A percentile compares a stretch with the other conserved stretches of the same genome.
Evolutionary conservation across 129 eudicot genomes (phyloP).

Genomic region (Glebionis coronaria): DNA sequence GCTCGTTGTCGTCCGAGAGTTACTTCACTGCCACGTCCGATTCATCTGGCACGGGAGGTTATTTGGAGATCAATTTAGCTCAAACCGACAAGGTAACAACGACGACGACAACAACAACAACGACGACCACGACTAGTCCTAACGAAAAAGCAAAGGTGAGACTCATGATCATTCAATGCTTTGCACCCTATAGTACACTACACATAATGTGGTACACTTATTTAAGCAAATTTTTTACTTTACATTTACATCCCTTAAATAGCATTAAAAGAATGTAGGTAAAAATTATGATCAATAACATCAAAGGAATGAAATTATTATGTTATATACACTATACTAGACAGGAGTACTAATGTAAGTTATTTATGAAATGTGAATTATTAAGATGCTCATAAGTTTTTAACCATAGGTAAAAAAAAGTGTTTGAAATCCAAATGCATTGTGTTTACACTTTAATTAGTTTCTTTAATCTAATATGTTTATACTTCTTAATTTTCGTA

Average conservation of each 20-base stretch:
- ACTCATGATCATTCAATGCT: neutral
- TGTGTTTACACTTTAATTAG: too few relatives aligned
- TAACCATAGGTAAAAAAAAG: neutral
- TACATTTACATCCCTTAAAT: too few relatives aligned
- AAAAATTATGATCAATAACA: too few relatives aligned
- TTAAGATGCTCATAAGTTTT: neutral
- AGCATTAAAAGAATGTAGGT: too few relatives aligned
- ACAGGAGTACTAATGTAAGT: neutral
- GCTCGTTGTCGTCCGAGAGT: conserved; percentile 49
- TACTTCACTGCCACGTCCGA: conserved; percentile 44
- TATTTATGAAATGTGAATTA: neutral
- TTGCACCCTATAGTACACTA: conserved; percentile 10
- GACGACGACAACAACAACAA: conserved; percentile 34
- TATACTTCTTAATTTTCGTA: too few relatives aligned
- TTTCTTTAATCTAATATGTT: too few relatives aligned
- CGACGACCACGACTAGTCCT: conserved; percentile 24
- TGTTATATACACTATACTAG: too few relatives aligned
- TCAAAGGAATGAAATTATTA: too few relatives aligned
- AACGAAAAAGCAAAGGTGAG: conserved; percentile 43
- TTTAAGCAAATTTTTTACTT: neutral
- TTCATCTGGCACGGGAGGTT: conserved; percentile 31
- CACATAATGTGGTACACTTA: neutral
- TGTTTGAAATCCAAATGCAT: too few relatives aligned
- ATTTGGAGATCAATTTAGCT: conserved; percentile 24
- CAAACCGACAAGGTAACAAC: conserved; percentile 17